Evolutionary conservation across 2,329 filamentous ascomycete genomes (phyloP), one percentile per base, ranked within the genome.

Genomic region (Monosporascus sp.): DNA sequence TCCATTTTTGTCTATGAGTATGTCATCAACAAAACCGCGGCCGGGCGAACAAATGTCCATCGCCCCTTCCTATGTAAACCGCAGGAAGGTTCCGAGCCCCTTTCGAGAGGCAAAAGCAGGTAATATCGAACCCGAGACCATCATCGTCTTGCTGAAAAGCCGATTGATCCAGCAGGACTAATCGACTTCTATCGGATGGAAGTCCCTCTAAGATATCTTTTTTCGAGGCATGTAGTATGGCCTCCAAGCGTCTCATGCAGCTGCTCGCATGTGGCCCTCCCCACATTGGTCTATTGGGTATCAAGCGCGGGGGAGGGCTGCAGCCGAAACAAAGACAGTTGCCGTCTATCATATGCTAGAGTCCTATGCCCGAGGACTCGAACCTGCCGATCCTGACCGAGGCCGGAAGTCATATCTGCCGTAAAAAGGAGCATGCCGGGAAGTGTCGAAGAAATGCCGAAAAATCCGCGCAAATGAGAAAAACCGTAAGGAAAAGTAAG

Each of bases 1-100:
- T 81, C 80, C 79, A 78, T 78, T 82, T 83, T 83, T 82, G 77
- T 84, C 80, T 84, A 83, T 80, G 74, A 64, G 62, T 65, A 65
- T 67, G 63, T 62, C 61, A 66, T 67, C 63, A 65, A 67, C 61
- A 65, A 63, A 64, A 64, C 60, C 61, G 59, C 63, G 62, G 62
- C 63, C 60, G 62, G 60, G 61, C 65, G 62, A 61, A 46, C 1
- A 58, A 62, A 59, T 55, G 58, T 41, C 41, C 58, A 62, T 64
- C 55, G 62, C 62, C 62, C 65, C 63, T 56, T 62, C 67, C 65
- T 66, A 67, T 65, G 64, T 64, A 61, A 64, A 62, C 62, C 60
- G 58, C 62, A 62, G 58, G 61, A 63, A 60, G 60, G 57, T 57
- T 63, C 57, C 58, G 60, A 54, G 60, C 65, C 61, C 65, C 64